phyloP scores from a whole-genome alignment of 495 filamentous ascomycete genomes.

The Aspergillus haitiensis region DNA sequence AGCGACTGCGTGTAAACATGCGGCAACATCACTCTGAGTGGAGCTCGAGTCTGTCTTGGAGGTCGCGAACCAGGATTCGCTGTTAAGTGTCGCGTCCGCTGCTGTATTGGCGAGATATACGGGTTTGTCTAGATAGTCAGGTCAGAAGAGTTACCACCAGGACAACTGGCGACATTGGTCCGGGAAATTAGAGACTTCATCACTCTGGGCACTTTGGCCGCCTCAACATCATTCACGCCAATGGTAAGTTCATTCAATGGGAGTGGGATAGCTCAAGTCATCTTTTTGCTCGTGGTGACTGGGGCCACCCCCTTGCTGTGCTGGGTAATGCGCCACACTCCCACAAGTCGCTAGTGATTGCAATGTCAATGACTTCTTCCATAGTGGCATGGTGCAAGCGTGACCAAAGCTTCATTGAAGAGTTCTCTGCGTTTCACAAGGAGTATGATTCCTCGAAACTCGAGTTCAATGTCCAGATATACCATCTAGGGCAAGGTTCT shows the following conservation, averaged over 20 bases:
- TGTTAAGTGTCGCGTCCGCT: constrained; percentile 50
- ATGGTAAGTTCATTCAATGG: constrained; percentile 49
- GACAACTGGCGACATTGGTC: constrained; percentile 51
- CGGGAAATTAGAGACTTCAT: constrained; percentile 49
- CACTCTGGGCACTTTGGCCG: constrained; percentile 48
- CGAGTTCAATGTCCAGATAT: constrained; percentile 46
- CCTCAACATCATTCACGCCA: constrained; percentile 51
- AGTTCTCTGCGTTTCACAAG: constrained; percentile 49
- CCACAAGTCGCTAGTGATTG: constrained; percentile 55
- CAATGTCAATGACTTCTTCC: constrained; percentile 58
- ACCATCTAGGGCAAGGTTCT: too few species aligned
- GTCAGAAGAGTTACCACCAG: constrained; percentile 39
- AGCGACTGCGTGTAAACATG: constrained; percentile 51
- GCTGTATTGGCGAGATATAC: constrained; percentile 53
- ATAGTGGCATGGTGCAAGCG: constrained; percentile 54
- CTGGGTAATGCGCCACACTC: constrained; percentile 47
- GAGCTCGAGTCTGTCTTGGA: constrained; percentile 57
- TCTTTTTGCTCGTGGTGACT: constrained; percentile 41
- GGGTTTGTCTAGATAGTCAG: constrained; percentile 50
- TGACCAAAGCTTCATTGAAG: constrained; percentile 52
- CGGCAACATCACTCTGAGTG: constrained; percentile 50
- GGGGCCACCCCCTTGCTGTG: constrained; percentile 55
- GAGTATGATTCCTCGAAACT: constrained; percentile 59
- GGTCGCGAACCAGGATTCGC: constrained; percentile 54
- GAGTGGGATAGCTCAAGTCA: constrained; percentile 47